Evolutionary conservation across 352 stramenopile species (phyloP).

Genomic region (Phytophthora hibernalis): DNA sequence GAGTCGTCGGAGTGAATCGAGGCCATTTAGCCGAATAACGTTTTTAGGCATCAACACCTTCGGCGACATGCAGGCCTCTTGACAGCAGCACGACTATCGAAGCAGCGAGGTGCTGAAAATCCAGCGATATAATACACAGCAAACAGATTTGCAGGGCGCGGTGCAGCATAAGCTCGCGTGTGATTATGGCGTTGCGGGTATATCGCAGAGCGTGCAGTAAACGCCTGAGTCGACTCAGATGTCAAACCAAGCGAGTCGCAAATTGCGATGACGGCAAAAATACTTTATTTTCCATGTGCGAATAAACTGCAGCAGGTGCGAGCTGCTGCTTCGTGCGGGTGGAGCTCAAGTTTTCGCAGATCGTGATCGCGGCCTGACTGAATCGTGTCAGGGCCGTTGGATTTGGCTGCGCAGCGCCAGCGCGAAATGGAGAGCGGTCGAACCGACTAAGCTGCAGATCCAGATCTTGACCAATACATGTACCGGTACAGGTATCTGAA

Average conservation of each 20-base stretch:
- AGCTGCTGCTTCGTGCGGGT: no score
- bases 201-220: slow-evolving; percentile 16
- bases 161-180: not conserved
- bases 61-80: slow-evolving; percentile 5
- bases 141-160: not conserved
- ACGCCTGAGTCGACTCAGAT: slow-evolving; percentile 3
- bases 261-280: slow-evolving; percentile 6
- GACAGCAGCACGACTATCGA: slow-evolving; percentile 13
- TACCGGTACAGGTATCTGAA: no score
- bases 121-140: slow-evolving; percentile 12
- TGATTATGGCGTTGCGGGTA: slow-evolving; percentile 1
- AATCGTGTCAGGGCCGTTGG: slow-evolving; percentile 7
- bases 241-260: not conserved
- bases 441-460: no score
- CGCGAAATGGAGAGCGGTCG: not conserved
- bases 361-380: slow-evolving; percentile 5
- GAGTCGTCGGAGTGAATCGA: not conserved
- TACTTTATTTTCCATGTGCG: not conserved
- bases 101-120: slow-evolving; percentile 16
- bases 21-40: not conserved
- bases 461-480: no score
- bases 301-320: not conserved
- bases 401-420: not conserved
- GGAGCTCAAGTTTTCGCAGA: not conserved
- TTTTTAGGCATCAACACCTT: slow-evolving; percentile 13